These are phyloP conservation scores for Eucalyptus guilfoylei DNA, from an alignment of 345 rosid genomes.

Conservation along the genomic window DNA sequence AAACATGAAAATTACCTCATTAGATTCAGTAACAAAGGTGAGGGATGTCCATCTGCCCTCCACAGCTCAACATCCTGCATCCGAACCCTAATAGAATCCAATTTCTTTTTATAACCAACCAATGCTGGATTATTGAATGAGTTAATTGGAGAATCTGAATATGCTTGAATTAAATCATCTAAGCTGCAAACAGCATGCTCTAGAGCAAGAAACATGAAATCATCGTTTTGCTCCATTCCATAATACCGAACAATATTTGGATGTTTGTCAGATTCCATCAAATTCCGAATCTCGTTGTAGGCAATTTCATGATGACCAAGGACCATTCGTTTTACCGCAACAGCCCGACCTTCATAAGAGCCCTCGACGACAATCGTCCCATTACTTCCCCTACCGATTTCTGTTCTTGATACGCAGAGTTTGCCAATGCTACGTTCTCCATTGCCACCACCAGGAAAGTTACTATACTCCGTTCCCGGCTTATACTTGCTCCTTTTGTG, in stretches of 20 bases:
- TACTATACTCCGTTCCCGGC: too few relatives aligned
- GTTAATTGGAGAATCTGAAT: slow-evolving; percentile 12
- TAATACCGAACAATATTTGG: slow-evolving; percentile 86
- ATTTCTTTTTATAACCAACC: slow-evolving; percentile 18
- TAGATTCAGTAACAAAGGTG: slow-evolving; percentile 44
- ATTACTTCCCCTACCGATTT: slow-evolving; percentile 41
- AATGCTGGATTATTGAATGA: slow-evolving; percentile 11
- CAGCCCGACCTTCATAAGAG: slow-evolving; percentile 60
- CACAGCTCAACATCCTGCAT: slow-evolving; percentile 38
- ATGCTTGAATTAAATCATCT: slow-evolving; percentile 52
- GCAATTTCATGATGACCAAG: slow-evolving; percentile 70
- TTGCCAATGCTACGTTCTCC: too few relatives aligned
- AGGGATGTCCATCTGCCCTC: slow-evolving; percentile 63
- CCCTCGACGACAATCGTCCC: slow-evolving; percentile 87
- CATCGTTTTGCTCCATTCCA: slow-evolving; percentile 75
- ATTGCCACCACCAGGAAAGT: too few relatives aligned
- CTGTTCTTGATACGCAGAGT: too few relatives aligned
- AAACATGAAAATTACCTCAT: slow-evolving; percentile 43
- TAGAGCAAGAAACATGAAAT: slow-evolving; percentile 75
- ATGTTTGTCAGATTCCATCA: slow-evolving; percentile 73
- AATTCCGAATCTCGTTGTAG: slow-evolving; percentile 75
- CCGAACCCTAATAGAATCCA: slow-evolving; percentile 21
- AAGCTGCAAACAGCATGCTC: slow-evolving; percentile 78
- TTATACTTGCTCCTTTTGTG: too few relatives aligned
- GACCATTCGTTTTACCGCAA: slow-evolving; percentile 89